Conservation (phyloP, 2,329 filamentous ascomycete genomes). For the Huntiella savannae region DNA sequence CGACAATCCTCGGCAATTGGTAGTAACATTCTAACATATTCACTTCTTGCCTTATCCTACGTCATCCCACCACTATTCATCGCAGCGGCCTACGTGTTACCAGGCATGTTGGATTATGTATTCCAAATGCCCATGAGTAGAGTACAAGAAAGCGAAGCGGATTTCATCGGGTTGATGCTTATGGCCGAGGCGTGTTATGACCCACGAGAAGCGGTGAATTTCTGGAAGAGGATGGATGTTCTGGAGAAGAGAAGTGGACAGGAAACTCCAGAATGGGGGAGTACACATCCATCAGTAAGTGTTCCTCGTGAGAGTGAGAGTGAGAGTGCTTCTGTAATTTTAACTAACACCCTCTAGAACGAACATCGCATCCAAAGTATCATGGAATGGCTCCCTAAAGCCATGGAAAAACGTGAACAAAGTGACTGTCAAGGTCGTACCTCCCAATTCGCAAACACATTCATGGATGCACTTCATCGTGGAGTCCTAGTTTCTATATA, state of each 20-base stretch:
- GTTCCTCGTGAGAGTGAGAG: background rate
- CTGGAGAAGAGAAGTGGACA: constrained; percentile 21
- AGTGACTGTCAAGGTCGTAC: constrained; percentile 34
- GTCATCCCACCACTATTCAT: constrained; percentile 24
- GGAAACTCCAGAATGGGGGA: constrained; percentile 50
- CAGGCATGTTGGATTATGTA: constrained; percentile 39
- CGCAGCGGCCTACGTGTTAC: constrained; percentile 24
- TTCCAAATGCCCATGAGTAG: constrained; percentile 49
- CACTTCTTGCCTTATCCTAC: constrained; percentile 29
- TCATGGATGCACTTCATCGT: constrained; percentile 25
- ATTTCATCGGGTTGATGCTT: constrained; percentile 66
- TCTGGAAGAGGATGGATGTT: constrained; percentile 49
- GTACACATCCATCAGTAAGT: constrained; percentile 54
- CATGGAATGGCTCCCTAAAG: constrained; percentile 39
- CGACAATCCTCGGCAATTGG: constrained; percentile 34
- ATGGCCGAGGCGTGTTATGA: constrained; percentile 67
- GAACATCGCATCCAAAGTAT: constrained; percentile 47
- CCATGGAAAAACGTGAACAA: constrained; percentile 30
- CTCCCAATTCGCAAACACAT: constrained; percentile 31
- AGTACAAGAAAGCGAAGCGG: constrained; percentile 57
- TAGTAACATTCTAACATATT: constrained; percentile 31
- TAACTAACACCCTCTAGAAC: constrained; percentile 24
- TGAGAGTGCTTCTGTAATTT: background rate
- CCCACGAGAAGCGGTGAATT: constrained; percentile 43
- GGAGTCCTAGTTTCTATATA: constrained; percentile 4